Evolutionary conservation across 2,329 filamentous ascomycete genomes (phyloP).

Genomic region (Clarireedia sp.): DNA sequence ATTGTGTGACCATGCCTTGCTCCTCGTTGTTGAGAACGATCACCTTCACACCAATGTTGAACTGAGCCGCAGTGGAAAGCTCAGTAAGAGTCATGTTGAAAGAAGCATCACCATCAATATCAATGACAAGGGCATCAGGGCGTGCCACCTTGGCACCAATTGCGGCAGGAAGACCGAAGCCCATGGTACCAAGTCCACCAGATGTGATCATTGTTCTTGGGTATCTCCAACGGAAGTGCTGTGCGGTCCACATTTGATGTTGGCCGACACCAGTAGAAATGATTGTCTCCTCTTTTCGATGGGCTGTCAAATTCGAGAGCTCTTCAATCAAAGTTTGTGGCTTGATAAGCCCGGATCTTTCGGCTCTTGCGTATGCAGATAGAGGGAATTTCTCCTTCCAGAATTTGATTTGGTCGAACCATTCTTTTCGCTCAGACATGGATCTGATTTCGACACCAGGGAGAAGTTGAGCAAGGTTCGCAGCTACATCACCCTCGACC

Average conservation of each 20-base stretch:
- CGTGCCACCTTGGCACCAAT: constrained; percentile 89
- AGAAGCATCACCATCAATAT: constrained; percentile 97
- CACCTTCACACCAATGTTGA: constrained; percentile 93
- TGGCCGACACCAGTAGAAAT: constrained; percentile 94
- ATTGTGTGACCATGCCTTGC: constrained; percentile 98
- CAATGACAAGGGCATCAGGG: constrained; percentile 59
- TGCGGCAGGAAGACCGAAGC: constrained; percentile 85
- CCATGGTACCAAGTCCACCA: constrained; percentile 93
- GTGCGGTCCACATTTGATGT: constrained; percentile 98
- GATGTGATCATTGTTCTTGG: constrained; percentile 94
- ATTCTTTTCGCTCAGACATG: constrained; percentile 63
- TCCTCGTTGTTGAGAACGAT: constrained; percentile 95
- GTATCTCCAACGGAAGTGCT: constrained; percentile 91
- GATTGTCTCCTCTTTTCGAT: constrained; percentile 75
- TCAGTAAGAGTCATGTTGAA: constrained; percentile 99
- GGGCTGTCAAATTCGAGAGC: constrained; percentile 72
- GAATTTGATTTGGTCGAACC: constrained; percentile 80
- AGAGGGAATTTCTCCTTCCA: constrained; percentile 94
- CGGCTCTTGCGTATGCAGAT: constrained; percentile 69
- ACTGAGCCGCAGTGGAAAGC: constrained; percentile 85
- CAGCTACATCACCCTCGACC: constrained; percentile 82
- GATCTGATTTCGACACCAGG: constrained; percentile 59
- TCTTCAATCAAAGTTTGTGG: constrained; percentile 89
- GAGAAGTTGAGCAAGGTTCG: constrained; percentile 68
- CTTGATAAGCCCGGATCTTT: constrained; percentile 75